These are phyloP conservation scores for Leccinum barrowsii DNA, from an alignment of 768 basidiomycete species.

Conservation along the genomic window DNA sequence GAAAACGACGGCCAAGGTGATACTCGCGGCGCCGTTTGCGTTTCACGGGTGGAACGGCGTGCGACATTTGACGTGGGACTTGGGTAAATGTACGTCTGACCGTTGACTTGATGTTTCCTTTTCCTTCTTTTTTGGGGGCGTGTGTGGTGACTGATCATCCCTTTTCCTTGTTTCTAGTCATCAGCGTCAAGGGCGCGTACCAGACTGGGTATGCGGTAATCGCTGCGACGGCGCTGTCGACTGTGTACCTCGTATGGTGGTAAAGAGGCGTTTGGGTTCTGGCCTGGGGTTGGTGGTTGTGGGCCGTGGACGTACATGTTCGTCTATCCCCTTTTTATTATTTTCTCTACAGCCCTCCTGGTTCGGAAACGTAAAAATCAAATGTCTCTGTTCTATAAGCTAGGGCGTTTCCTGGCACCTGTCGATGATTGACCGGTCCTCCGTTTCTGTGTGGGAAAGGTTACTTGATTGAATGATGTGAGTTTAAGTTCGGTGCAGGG, in stretches of 20 bases:
- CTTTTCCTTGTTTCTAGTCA: slow-evolving; percentile 45
- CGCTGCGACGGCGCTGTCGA: slow-evolving; percentile 72
- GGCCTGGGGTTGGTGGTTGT: not conserved
- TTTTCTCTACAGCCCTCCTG: not conserved
- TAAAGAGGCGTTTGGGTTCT: slow-evolving; percentile 29
- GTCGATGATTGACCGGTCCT: not conserved
- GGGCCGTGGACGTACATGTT: not conserved
- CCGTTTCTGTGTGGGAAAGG: not conserved
- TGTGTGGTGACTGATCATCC: not conserved
- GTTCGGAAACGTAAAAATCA: not conserved
- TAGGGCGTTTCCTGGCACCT: not conserved
- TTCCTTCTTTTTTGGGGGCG: not conserved
- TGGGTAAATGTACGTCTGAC: slow-evolving; percentile 71
- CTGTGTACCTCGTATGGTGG: slow-evolving; percentile 53
- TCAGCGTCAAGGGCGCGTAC: slow-evolving; percentile 79
- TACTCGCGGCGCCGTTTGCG: slow-evolving; percentile 84
- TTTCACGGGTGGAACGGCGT: slow-evolving; percentile 91
- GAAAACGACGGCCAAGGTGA: slow-evolving; percentile 71
- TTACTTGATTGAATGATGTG: not conserved
- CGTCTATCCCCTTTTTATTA: not conserved
- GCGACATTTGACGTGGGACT: slow-evolving; percentile 89
- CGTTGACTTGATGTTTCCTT: not conserved
- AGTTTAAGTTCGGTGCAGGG: not conserved
- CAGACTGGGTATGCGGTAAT: slow-evolving; percentile 79
- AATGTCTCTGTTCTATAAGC: not conserved